Conservation (phyloP, 2,329 filamentous ascomycete species). For the Elsinoe fawcettii region DNA sequence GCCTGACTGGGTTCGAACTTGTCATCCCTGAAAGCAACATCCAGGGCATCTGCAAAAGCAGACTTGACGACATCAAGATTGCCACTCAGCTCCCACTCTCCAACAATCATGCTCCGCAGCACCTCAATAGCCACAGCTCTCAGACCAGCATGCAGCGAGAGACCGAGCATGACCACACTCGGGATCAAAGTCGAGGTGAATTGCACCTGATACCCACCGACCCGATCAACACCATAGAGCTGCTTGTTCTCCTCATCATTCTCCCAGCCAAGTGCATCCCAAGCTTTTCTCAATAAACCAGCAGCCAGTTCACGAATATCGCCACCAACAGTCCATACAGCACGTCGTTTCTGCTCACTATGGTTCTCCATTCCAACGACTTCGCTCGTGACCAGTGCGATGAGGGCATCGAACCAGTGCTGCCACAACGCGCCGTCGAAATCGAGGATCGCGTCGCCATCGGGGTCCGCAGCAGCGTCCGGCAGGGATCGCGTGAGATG, state of each 20-base stretch:
- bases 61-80: slow-evolving; percentile 87
- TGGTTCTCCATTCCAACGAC: slow-evolving; percentile 89
- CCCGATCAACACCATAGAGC: slow-evolving; percentile 69
- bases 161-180: slow-evolving; percentile 84
- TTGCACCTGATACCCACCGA: slow-evolving; percentile 96
- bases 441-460: slow-evolving; percentile 42
- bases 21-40: slow-evolving; percentile 68
- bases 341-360: slow-evolving; percentile 88
- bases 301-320: slow-evolving; percentile 91
- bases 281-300: slow-evolving; percentile 72
- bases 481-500: slow-evolving; percentile 79
- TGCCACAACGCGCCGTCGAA: slow-evolving; percentile 96
- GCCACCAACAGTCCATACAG: slow-evolving; percentile 97
- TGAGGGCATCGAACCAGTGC: slow-evolving; percentile 77
- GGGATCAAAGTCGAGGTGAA: slow-evolving; percentile 89
- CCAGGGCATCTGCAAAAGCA: slow-evolving; percentile 91
- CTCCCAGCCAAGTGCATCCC: slow-evolving; percentile 97
- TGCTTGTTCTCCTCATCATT: slow-evolving; percentile 60
- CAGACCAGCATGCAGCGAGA: slow-evolving; percentile 90
- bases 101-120: slow-evolving; percentile 94
- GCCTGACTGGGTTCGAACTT: slow-evolving; percentile 30
- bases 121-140: slow-evolving; percentile 86
- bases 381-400: slow-evolving; percentile 83
- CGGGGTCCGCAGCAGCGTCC: slow-evolving; percentile 72
- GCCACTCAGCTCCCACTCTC: slow-evolving; percentile 93